A percentile compares a stretch with the other conserved stretches of the same genome.
Conservation (phyloP, 352 stramenopile genomes). For the Phytopythium vexans region DNA sequence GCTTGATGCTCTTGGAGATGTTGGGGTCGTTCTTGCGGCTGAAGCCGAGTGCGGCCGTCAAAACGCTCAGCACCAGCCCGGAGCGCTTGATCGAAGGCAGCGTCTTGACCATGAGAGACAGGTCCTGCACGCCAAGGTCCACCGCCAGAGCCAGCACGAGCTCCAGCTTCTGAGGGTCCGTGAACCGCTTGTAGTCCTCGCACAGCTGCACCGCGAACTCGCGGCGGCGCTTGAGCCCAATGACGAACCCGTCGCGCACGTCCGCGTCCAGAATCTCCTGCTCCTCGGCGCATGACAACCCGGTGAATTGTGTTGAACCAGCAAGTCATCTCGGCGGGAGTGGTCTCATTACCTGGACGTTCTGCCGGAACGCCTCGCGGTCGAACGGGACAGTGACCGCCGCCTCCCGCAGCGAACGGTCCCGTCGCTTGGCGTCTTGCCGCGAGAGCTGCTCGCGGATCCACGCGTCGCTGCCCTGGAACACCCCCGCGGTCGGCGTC, state of each 20-base stretch:
- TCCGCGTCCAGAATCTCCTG: constrained; percentile 63
- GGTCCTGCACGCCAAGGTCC: constrained; percentile 73
- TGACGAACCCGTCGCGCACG: constrained; percentile 79
- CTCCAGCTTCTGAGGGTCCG: constrained; percentile 69
- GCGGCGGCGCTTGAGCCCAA: constrained; percentile 71
- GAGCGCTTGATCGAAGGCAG: constrained; percentile 72
- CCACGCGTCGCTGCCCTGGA: constrained; percentile 59
- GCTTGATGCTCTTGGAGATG: constrained; percentile 84
- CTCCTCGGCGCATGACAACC: background rate
- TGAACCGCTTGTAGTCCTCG: constrained; percentile 75
- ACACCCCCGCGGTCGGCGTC: constrained; percentile 8
- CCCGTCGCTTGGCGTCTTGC: constrained; percentile 33
- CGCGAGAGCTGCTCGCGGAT: constrained; percentile 32
- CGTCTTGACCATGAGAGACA: constrained; percentile 80
- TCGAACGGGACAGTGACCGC: constrained; percentile 52
- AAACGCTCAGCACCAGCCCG: constrained; percentile 78
- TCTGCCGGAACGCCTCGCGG: constrained; percentile 46
- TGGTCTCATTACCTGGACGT: constrained; percentile 35
- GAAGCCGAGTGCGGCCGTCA: constrained; percentile 72
- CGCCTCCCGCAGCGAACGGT: constrained; percentile 24
- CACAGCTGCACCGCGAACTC: constrained; percentile 78
- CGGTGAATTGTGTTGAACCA: background rate
- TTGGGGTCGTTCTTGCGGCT: constrained; percentile 79
- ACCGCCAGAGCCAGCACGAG: constrained; percentile 78
- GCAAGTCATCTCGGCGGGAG: background rate